These are phyloP conservation scores for Aplosporella prunicola DNA, from an alignment of 2,329 filamentous ascomycete genomes.

Conservation along the genomic window DNA sequence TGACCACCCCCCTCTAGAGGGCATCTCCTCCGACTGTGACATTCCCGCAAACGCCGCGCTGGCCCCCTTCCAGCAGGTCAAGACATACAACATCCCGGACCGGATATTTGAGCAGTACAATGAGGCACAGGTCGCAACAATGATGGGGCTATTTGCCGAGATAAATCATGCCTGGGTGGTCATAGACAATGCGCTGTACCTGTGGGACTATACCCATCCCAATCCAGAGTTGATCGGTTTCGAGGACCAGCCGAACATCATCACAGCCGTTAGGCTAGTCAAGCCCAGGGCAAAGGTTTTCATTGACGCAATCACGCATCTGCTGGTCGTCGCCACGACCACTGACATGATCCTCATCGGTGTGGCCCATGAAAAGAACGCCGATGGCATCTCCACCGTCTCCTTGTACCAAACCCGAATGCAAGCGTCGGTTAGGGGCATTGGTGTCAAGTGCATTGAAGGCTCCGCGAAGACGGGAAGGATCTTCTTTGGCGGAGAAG, in stretches of 20 bases:
- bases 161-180: conserved; percentile 92
- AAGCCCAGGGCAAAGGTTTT: conserved; percentile 82
- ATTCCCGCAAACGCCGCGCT: conserved; percentile 59
- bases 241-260: conserved; percentile 79
- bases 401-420: conserved; percentile 84
- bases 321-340: conserved; percentile 81
- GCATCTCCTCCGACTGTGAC: conserved; percentile 87
- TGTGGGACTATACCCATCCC: conserved; percentile 96
- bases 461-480: conserved; percentile 71
- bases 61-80: conserved; percentile 81
- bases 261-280: conserved; percentile 83
- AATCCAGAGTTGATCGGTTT: conserved; percentile 86
- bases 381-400: conserved; percentile 61
- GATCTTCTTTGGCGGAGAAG: conserved; percentile 80
- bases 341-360: conserved; percentile 81
- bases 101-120: conserved; percentile 91
- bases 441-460: conserved; percentile 67
- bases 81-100: conserved; percentile 84
- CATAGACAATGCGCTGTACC: conserved; percentile 89
- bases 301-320: conserved; percentile 71
- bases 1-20: conserved; percentile 48
- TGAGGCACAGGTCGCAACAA: conserved; percentile 72
- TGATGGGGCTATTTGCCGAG: conserved; percentile 91
- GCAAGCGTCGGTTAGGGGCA: conserved; percentile 64
- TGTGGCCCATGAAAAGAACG: conserved; percentile 55